Base-by-base conservation (phyloP, 129 eudicot genomes). In the Centaurea solstitialis region DNA sequence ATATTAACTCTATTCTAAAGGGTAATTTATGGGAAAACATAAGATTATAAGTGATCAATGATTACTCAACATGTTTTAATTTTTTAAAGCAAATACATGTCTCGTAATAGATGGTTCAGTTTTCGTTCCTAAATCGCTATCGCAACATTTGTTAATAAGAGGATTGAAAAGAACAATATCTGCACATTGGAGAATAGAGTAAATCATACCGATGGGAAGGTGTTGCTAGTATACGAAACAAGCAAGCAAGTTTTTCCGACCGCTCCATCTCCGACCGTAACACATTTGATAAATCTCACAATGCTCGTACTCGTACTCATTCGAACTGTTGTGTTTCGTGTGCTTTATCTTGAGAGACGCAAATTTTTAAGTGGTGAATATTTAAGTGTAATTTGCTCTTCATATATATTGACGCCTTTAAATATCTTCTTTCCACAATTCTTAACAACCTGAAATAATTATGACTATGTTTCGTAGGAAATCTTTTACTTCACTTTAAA, bases 181-280 rank as follows among this genome's bases (percentile, higher is more conserved):
- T 12, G 62, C 21, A 50, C 21, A 0, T 15, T 17, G 15, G 45
- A 6, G 4, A 18, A 22, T n/a, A 41, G 17, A n/a, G 38, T 74
- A 5, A 11, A 69, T 2, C 82, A 3, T 83, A 90, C 95, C 83
- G 91, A 85, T 3, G 93, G 97, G 38, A 92, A 92, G 15, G 89
- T 87, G 70, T 92, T 89, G 87, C 92, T 89, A 3, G 94, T 89
- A 85, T 91, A 91, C 18, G 97, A 91, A 71, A 92, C 88, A 76
- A 92, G 97, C 97, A 92, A 80, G 80, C 94, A 92, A 0, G 97
- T 92, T 73, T 92, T 92, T 33, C 97, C 97, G 0, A 92, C 97
- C 3, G 95, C 97, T n/a, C 97, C 97, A 72, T 92, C 97, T 69
- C 97, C 97, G 5, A 92, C 91, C 2, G 95, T 92, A 26, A 92